Evolutionary conservation across 2,329 filamentous ascomycete genomes (phyloP).

Genomic region (Epichloe sibirici): DNA sequence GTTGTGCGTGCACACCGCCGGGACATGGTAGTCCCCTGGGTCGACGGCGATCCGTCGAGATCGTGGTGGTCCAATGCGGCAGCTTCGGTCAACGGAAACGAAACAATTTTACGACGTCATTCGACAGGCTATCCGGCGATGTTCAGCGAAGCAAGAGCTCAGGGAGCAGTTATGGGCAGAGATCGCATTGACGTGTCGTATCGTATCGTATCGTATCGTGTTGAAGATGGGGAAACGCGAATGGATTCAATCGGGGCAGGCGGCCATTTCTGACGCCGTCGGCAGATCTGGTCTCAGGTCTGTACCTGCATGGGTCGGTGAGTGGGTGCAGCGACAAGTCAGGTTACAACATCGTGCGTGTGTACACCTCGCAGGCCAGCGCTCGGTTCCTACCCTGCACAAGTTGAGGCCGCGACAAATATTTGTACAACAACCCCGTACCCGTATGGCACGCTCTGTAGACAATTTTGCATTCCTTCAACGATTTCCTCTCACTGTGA

Average conservation of each 20-base stretch:
- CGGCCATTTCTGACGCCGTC: not conserved
- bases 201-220: not conserved
- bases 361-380: too few species aligned
- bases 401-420: too few species aligned
- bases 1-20: slow-evolving; percentile 54
- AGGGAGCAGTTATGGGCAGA: not conserved
- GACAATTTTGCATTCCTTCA: too few species aligned
- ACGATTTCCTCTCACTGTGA: too few species aligned
- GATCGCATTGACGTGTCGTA: not conserved
- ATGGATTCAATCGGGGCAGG: not conserved
- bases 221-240: not conserved
- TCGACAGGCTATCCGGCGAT: not conserved
- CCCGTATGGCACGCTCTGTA: too few species aligned
- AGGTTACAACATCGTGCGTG: too few species aligned
- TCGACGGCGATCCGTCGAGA: slow-evolving; percentile 7
- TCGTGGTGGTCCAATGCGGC: slow-evolving; percentile 8
- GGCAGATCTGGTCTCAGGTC: not conserved
- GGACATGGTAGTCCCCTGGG: slow-evolving; percentile 28
- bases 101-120: not conserved
- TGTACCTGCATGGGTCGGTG: too few species aligned
- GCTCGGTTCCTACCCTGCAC: too few species aligned
- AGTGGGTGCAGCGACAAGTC: too few species aligned
- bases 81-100: not conserved
- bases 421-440: too few species aligned
- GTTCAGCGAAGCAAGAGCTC: not conserved